Evolutionary conservation across 2,329 filamentous ascomycete species (phyloP).

Genomic region (Didymosphaeria variabile): DNA sequence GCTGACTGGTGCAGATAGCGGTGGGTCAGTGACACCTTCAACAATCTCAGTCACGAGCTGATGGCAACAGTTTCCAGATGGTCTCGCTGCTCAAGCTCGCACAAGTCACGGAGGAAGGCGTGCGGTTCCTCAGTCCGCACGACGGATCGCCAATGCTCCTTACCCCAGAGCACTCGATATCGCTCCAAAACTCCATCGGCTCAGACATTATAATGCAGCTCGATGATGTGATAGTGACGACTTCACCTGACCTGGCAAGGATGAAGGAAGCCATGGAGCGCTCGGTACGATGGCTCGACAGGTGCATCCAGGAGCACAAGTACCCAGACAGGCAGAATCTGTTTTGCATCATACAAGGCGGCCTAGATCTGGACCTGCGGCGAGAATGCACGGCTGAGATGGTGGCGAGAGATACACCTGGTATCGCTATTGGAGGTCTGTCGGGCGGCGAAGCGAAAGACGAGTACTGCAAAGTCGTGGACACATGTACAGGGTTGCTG

Average conservation of each 20-base stretch:
- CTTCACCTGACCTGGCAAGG: constrained; percentile 84
- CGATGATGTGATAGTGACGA: constrained; percentile 96
- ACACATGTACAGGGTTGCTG: constrained; percentile 82
- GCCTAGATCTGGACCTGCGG: constrained; percentile 86
- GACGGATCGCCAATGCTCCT: constrained; percentile 96
- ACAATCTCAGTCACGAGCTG: constrained; percentile 17
- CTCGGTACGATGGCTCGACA: constrained; percentile 93
- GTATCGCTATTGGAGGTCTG: constrained; percentile 94
- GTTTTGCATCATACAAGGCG: constrained; percentile 98
- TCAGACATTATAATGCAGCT: constrained; percentile 99
- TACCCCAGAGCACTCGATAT: constrained; percentile 96
- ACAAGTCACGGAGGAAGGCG: constrained; percentile 93
- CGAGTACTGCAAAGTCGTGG: constrained; percentile 90
- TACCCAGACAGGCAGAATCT: constrained; percentile 87
- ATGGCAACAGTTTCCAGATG: constrained; percentile 85
- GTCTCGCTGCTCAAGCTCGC: constrained; percentile 94
- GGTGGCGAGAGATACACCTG: constrained; percentile 89
- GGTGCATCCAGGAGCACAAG: constrained; percentile 89
- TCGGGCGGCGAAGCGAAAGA: constrained; percentile 95
- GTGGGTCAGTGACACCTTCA: constrained; percentile 50
- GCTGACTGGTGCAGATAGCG: constrained; percentile 54
- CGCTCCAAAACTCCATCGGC: constrained; percentile 94
- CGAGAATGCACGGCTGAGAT: constrained; percentile 85
- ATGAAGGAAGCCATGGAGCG: constrained; percentile 96
- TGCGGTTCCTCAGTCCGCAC: constrained; percentile 94